Conservation (phyloP, 1,284 basidiomycete genomes). For the Trichosporon faecale region DNA sequence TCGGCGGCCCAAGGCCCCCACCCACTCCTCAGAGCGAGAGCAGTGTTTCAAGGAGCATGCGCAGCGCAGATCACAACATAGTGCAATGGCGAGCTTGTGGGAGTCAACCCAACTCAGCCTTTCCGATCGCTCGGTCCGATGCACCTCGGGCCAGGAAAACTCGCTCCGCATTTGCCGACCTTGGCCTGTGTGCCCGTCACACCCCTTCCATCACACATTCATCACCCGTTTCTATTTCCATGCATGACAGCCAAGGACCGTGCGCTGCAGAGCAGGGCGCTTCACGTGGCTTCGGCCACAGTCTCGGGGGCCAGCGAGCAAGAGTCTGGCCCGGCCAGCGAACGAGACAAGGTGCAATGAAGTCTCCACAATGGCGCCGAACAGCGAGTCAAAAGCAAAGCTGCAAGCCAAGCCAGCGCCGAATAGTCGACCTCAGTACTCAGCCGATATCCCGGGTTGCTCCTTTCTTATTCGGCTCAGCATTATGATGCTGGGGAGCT, state of each 20-base stretch:
- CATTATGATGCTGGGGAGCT: neutral
- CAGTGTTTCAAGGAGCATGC: neutral
- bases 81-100: neutral
- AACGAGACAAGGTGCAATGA: neutral
- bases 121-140: slow-evolving; percentile 7
- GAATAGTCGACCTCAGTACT: neutral
- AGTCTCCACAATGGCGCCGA: neutral
- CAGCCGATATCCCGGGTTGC: neutral
- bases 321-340: neutral
- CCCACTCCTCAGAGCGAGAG: neutral
- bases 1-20: too few relatives aligned
- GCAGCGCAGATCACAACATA: neutral
- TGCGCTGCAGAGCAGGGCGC: neutral
- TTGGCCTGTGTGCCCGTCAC: neutral
- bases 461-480: neutral
- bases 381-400: neutral
- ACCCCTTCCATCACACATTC: neutral
- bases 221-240: neutral
- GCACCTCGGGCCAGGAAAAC: neutral
- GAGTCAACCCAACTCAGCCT: neutral
- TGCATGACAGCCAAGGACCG: neutral
- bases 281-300: neutral
- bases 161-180: slow-evolving; percentile 10
- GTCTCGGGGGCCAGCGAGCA: neutral
- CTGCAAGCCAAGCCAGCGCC: too few relatives aligned